These are phyloP conservation scores for Saccharomyces hybrid DNA, from an alignment of 1,139 yeast species.

Conservation along the genomic window DNA sequence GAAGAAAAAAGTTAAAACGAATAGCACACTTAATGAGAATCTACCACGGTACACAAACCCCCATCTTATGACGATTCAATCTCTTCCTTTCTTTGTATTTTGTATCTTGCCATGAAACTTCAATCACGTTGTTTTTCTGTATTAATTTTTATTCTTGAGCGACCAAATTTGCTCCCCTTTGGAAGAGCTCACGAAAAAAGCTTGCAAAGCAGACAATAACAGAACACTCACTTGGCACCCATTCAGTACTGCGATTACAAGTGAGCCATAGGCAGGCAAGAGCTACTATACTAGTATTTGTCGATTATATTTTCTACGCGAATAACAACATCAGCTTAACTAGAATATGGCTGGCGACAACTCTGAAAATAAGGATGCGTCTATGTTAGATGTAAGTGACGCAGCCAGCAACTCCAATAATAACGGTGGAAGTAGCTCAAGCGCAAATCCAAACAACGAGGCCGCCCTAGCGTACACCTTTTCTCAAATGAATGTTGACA, in stretches of 20 bases:
- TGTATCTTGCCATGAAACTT: not conserved
- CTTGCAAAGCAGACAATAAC: not conserved
- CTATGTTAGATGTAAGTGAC: conserved; percentile 5
- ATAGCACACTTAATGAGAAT: not conserved
- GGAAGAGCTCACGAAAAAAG: not conserved
- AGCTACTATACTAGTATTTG: not conserved
- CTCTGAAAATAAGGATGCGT: conserved; percentile 4
- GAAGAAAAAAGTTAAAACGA: not conserved
- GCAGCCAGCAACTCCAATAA: not conserved
- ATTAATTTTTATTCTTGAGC: not conserved
- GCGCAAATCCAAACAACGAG: conserved; percentile 2
- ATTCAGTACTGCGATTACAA: not conserved
- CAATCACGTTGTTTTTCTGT: not conserved
- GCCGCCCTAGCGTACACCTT: conserved; percentile 23
- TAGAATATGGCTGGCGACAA: not conserved
- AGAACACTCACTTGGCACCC: not conserved
- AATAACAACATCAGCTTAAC: not conserved
- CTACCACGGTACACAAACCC: not conserved
- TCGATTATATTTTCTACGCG: not conserved
- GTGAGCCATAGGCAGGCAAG: not conserved
- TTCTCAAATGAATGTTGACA: conserved; percentile 31
- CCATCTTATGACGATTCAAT: not conserved
- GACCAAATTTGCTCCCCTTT: not conserved
- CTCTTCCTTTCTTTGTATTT: not conserved
- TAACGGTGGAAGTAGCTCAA: not conserved